Base-by-base conservation (phyloP, 2,329 filamentous ascomycete species). In the Cercospora brassicicola region DNA sequence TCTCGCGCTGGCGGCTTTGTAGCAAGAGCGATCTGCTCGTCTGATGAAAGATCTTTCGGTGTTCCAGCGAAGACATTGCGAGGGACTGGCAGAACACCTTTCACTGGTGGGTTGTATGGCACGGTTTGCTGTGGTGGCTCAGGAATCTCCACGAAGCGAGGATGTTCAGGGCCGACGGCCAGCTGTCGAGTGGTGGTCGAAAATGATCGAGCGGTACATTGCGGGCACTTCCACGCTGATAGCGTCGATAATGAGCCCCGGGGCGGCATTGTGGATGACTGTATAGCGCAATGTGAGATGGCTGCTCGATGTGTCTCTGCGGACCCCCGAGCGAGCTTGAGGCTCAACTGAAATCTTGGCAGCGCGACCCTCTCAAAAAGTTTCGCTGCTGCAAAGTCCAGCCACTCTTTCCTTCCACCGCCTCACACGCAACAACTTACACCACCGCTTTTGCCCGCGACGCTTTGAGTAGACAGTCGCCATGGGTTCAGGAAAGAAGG, bases 401-500 rank as follows among this genome's bases (percentile, higher is more conserved):
- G 62, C 69, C 53, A 59, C 67, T 48, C 60, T 51, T 60, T 33
- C 57, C 18, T 26, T 15, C 53, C 56, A 31, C 33, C 57, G 20
- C 57, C 31, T 20, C 10, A 42, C 30, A 15, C 31, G n/a, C 31
- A 31, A 15, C 11, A 33, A 42, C 31, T n/a, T 26, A 42, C 33
- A 60, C 7, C 26, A 31, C 53, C 13, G 15, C 13, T 9, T 33
- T 6, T 11, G 30, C 26, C 53, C 30, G 53, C 53, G 30, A 57
- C 45, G 11, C 18, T 51, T 51, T 23, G 45, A 51, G 18, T 57
- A 30, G 15, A 57, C 53, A 30, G 53, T 30, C 28, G 53, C 53
- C 51, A 97, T 97, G 93, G 93, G 93, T 82, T 91, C 89, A 76
- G 90, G 88, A 76, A 98, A 98, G 86, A 97, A 97, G 82, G 94